These are phyloP conservation scores for Trametes versicolor DNA, from an alignment of 1,284 basidiomycete genomes.

Conservation along the genomic window DNA sequence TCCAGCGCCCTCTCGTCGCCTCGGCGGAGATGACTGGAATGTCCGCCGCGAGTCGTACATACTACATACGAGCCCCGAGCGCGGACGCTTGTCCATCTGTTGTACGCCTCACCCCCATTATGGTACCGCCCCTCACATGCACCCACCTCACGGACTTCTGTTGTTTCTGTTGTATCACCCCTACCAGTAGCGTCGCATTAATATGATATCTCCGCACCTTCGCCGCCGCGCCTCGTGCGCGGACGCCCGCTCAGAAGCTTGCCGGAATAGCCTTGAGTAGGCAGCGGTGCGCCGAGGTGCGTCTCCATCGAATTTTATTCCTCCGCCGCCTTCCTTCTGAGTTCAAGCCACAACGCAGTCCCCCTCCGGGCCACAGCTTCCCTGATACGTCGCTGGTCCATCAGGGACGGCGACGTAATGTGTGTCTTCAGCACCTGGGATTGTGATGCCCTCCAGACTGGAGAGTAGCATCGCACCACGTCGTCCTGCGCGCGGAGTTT, in stretches of 20 bases:
- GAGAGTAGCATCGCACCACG: neutral
- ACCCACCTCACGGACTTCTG: constrained; percentile 13
- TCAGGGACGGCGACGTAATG: constrained; percentile 6
- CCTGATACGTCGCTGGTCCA: constrained; percentile 1
- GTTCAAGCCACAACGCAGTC: neutral
- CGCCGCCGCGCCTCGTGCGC: neutral
- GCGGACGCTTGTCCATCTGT: constrained; percentile 3
- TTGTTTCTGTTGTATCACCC: constrained; percentile 16
- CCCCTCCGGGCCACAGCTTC: neutral
- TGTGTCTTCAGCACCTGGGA: neutral
- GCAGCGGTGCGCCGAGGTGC: neutral
- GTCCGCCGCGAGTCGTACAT: neutral
- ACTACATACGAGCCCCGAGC: neutral
- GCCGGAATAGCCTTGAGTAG: too few species aligned
- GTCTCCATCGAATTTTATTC: neutral
- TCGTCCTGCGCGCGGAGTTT: neutral
- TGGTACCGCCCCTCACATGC: neutral
- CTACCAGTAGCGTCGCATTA: constrained; percentile 6
- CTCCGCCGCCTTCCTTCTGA: neutral
- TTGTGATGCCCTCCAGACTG: constrained; percentile 8
- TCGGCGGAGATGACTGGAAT: neutral
- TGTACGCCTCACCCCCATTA: neutral
- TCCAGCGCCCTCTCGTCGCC: neutral
- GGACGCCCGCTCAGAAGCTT: constrained; percentile 1
- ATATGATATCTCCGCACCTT: neutral